A percentile compares a stretch with the other conserved stretches of the same genome.
Evolutionary conservation across 495 filamentous ascomycete genomes (phyloP).

Genomic region (Niebla homalea): DNA sequence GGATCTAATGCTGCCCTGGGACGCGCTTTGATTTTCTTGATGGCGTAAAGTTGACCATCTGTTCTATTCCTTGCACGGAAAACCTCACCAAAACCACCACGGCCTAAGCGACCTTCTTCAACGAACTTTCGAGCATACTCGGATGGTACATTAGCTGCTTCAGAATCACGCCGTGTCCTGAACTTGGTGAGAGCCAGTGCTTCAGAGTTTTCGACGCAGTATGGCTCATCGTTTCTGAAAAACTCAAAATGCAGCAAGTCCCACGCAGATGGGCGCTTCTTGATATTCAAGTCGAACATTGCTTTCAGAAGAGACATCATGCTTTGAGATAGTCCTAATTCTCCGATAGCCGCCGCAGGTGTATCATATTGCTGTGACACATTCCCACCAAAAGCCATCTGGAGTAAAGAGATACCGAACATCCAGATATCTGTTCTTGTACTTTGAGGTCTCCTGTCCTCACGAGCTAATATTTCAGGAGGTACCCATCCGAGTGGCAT

Average conservation of each 20-base stretch:
- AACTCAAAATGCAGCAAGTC: conserved; percentile 85
- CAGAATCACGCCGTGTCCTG: conserved; percentile 36
- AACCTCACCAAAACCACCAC: conserved; percentile 94
- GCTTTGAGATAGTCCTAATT: conserved; percentile 56
- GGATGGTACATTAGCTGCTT: conserved; percentile 35
- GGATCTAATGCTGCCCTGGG: conserved; percentile 68
- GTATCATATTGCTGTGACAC: conserved; percentile 65
- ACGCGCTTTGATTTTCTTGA: conserved; percentile 87
- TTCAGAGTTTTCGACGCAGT: conserved; percentile 13
- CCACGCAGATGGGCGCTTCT: conserved; percentile 77
- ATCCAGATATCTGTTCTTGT: conserved; percentile 92
- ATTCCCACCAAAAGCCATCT: conserved; percentile 85
- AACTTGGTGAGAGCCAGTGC: conserved; percentile 31
- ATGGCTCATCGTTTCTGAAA: conserved; percentile 45
- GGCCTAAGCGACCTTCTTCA: conserved; percentile 76
- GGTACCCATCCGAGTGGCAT: conserved; percentile 49
- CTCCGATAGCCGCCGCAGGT: conserved; percentile 49
- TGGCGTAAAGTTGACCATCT: conserved; percentile 83
- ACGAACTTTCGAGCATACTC: conserved; percentile 80
- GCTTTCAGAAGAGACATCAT: conserved; percentile 66
- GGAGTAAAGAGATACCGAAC: conserved; percentile 73
- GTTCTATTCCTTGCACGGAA: conserved; percentile 90
- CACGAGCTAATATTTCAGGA: conserved; percentile 55
- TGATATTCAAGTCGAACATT: conserved; percentile 70
- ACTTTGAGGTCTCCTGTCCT: conserved; percentile 14